phyloP scores from a whole-genome alignment of 371 early-diverging fungal genomes.

The Circinella umbellata region DNA sequence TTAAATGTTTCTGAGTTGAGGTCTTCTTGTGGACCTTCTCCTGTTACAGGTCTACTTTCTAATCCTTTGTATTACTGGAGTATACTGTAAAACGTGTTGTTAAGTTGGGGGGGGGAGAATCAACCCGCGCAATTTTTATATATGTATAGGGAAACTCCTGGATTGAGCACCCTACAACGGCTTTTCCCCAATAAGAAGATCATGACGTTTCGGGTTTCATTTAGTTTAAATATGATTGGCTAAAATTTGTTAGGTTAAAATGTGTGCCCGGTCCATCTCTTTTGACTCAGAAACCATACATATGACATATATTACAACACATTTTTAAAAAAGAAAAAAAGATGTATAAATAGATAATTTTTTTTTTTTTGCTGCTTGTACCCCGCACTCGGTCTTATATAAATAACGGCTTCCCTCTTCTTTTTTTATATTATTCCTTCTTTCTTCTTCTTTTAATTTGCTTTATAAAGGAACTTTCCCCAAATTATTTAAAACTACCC shows the following conservation, averaged over 20 bases:
- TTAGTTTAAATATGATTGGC: slow-evolving; percentile 2
- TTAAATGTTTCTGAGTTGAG: too few species aligned
- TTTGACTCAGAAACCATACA: neutral
- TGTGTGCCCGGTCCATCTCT: neutral
- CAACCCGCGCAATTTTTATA: too few species aligned
- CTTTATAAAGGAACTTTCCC: neutral
- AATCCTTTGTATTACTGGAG: too few species aligned
- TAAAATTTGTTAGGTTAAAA: neutral
- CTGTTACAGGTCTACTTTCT: too few species aligned
- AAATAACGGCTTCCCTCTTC: too few species aligned
- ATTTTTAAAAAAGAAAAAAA: neutral
- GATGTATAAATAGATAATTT: neutral
- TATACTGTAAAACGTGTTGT: too few species aligned
- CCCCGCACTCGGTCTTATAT: neutral
- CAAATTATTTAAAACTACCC: too few species aligned
- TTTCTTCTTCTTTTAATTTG: neutral
- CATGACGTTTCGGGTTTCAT: slow-evolving; percentile 5
- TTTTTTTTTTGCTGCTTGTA: neutral
- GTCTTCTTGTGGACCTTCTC: too few species aligned
- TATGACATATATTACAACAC: neutral
- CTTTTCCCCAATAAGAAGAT: neutral
- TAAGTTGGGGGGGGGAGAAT: too few species aligned
- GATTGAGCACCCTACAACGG: neutral
- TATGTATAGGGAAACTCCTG: too few species aligned
- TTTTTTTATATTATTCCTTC: neutral